Base-by-base conservation (phyloP, 202 grass and related monocot genomes). In the Digitaria exilis region DNA sequence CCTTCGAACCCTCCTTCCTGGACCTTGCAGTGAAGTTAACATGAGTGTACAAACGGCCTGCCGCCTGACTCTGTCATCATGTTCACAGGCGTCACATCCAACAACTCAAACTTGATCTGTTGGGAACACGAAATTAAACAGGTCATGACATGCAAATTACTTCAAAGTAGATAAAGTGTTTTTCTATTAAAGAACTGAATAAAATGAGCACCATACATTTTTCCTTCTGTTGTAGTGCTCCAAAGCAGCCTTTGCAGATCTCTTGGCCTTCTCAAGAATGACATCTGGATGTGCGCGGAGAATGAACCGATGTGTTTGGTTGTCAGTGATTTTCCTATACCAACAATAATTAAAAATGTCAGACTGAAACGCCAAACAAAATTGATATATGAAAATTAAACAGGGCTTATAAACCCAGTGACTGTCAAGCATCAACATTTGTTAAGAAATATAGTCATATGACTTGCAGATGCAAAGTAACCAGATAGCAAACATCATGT, bases 191-290 rank as follows among this genome's bases (percentile, higher is more conserved):
- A 22, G 4, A 25, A 24, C 0, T 4, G 2, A 25, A 16, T 15
- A 39, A 39, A 75, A 37, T 41, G 32, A 37, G 72, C 12, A 17
- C 7, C 13, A 5, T 17, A 75, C 72, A n/a, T 75, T 75, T 35
- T 57, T 58, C 28, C n/a, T 31, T 46, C 19, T 62, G 58, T 78
- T 78, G 58, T 78, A 48, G 28, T 78, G 42, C 6, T 46, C 75
- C 58, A 78, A 64, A 10, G 58, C 58, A n/a, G 5, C 58, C 12
- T 45, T 78, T 32, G 41, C 75, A n/a, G 48, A 22, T 22, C 17
- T 64, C 42, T 78, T 78, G 1, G 58, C 14, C 28, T 22, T 30
- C 58, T 48, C 26, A 32, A 64, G 17, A 62, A 64, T 8, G 63
- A 15, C 58, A 15, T 9, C 0, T 31, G 75, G 58, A 64, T 6